These are phyloP conservation scores for Torrubiella hemipterigena DNA, from an alignment of 2,329 filamentous ascomycete genomes.

Conservation along the genomic window DNA sequence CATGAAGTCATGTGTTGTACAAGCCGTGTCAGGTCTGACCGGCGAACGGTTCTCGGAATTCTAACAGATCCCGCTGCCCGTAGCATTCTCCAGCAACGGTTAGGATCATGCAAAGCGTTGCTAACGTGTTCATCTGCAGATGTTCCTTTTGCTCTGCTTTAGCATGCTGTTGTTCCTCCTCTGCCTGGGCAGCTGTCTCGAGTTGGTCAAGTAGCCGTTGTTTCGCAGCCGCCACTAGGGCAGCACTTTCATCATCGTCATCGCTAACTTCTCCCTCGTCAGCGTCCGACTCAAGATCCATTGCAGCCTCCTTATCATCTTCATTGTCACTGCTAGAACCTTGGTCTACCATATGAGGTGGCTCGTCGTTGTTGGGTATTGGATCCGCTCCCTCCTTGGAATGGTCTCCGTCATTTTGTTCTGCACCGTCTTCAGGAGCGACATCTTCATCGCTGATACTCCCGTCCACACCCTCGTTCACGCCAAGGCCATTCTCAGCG, in stretches of 20 bases:
- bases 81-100: slow-evolving; percentile 81
- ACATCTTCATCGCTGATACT: slow-evolving; percentile 26
- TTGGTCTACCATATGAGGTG: slow-evolving; percentile 3
- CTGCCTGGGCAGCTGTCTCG: slow-evolving; percentile 15
- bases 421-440: slow-evolving; percentile 18
- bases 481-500: slow-evolving; percentile 25
- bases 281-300: slow-evolving; percentile 27
- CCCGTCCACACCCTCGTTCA: slow-evolving; percentile 34
- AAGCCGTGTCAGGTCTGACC: too few relatives aligned
- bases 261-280: slow-evolving; percentile 23
- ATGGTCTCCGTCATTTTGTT: slow-evolving; percentile 14
- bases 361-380: slow-evolving; percentile 6
- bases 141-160: slow-evolving; percentile 14
- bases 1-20: too few relatives aligned
- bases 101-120: slow-evolving; percentile 86
- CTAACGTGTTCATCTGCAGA: slow-evolving; percentile 41
- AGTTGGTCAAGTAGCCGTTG: slow-evolving; percentile 34
- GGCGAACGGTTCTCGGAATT: slow-evolving; percentile 54
- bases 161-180: slow-evolving; percentile 12
- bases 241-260: slow-evolving; percentile 18
- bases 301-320: slow-evolving; percentile 23
- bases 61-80: slow-evolving; percentile 76
- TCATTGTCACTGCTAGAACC: slow-evolving; percentile 11
- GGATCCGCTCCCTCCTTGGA: slow-evolving; percentile 11
- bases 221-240: slow-evolving; percentile 38